Percentiles rank a stretch among this genome's conserved stretches.
Evolutionary conservation across 2,329 filamentous ascomycete species (phyloP).

Genomic region (Aphanocladium album): DNA sequence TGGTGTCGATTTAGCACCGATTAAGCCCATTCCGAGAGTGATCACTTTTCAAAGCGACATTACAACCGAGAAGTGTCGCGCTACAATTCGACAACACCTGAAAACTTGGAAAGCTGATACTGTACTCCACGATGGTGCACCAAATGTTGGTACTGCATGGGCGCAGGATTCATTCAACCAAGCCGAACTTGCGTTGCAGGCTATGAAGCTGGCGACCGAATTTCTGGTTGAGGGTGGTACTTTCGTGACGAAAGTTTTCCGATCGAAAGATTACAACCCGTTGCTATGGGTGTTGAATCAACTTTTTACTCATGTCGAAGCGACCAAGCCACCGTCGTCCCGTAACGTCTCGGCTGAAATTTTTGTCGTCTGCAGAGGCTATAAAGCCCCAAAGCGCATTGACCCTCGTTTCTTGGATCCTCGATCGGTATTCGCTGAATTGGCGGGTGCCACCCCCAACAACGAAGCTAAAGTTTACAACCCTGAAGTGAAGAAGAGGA

Average conservation of each 20-base stretch:
- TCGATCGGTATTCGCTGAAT: constrained; percentile 83
- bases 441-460: constrained; percentile 80
- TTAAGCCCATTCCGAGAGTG: constrained; percentile 89
- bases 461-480: constrained; percentile 99
- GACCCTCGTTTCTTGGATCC: constrained; percentile 92
- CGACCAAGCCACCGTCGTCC: constrained; percentile 93
- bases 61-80: constrained; percentile 91
- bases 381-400: constrained; percentile 88
- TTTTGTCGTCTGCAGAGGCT: constrained; percentile 94
- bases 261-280: constrained; percentile 94
- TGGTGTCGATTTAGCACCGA: constrained; percentile 89
- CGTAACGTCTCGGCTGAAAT: constrained; percentile 97
- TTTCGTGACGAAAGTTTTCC: constrained; percentile 96
- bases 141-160: constrained; percentile 97
- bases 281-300: constrained; percentile 97
- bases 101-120: constrained; percentile 97
- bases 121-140: constrained; percentile 93
- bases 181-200: constrained; percentile 84
- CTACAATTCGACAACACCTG: constrained; percentile 81
- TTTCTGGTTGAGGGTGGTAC: constrained; percentile 85
- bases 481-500: constrained; percentile 93
- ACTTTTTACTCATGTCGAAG: constrained; percentile 89
- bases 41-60: constrained; percentile 98
- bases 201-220: constrained; percentile 89
- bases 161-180: constrained; percentile 98